These are phyloP conservation scores for Dendrobium chrysotoxum DNA, from an alignment of 106 monocot genomes.

Conservation along the genomic window DNA sequence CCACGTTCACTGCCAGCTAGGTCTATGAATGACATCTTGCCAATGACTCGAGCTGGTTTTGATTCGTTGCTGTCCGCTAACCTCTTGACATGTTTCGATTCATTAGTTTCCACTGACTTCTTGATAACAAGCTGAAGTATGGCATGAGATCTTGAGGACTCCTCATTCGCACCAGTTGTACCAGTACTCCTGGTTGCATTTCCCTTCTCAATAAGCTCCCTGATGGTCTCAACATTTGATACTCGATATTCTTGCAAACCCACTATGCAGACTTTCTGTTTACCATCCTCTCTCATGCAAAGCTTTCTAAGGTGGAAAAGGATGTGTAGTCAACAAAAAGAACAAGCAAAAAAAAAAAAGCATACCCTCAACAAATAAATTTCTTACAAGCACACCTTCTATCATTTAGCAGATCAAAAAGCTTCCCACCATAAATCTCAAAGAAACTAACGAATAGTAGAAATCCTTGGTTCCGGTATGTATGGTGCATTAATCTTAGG, in stretches of 20 bases:
- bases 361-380: no score
- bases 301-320: conserved; percentile 50
- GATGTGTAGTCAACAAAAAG: not conserved
- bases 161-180: conserved; percentile 96
- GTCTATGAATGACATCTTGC: conserved; percentile 98
- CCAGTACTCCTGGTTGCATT: conserved; percentile 92
- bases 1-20: conserved; percentile 98
- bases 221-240: conserved; percentile 86
- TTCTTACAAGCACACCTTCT: conserved; percentile 48
- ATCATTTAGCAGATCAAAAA: conserved; percentile 91
- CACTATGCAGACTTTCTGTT: conserved; percentile 96
- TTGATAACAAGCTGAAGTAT: conserved; percentile 87
- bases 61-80: conserved; percentile 39
- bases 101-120: conserved; percentile 55
- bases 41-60: conserved; percentile 56
- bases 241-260: conserved; percentile 96
- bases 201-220: conserved; percentile 91
- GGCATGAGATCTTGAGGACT: conserved; percentile 94
- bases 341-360: not conserved
- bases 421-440: conserved; percentile 98
- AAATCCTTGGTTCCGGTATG: conserved; percentile 72
- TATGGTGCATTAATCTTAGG: conserved; percentile 53
- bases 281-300: conserved; percentile 95
- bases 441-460: conserved; percentile 97
- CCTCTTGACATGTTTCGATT: conserved; percentile 28